Conservation (phyloP, 345 rosid species). For the Combretum micranthum region DNA sequence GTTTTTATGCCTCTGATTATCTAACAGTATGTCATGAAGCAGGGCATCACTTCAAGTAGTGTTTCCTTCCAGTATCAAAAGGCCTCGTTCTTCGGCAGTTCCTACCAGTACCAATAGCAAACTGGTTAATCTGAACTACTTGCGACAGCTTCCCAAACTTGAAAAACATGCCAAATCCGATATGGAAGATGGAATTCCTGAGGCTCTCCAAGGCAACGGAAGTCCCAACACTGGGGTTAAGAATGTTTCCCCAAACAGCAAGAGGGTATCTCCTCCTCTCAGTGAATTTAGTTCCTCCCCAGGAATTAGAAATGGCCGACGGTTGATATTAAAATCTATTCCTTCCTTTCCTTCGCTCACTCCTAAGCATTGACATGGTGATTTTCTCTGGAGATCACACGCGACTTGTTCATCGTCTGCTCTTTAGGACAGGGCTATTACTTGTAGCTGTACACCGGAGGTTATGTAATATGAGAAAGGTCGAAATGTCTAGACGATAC, state of each 20-base stretch:
- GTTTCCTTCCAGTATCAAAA: constrained; percentile 52
- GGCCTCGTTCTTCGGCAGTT: constrained; percentile 40
- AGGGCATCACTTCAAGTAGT: constrained; percentile 61
- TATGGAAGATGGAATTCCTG: constrained; percentile 55
- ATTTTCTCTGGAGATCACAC: neutral
- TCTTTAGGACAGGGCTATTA: too few species aligned
- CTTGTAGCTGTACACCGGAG: too few species aligned
- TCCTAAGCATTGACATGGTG: constrained; percentile 52
- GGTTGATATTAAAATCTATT: constrained; percentile 77
- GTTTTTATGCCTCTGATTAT: neutral
- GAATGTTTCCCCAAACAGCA: constrained; percentile 74
- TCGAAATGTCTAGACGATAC: too few species aligned
- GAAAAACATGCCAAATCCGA: constrained; percentile 41
- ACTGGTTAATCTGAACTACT: constrained; percentile 28
- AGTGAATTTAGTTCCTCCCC: constrained; percentile 46
- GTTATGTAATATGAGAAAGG: too few species aligned
- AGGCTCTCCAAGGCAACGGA: constrained; percentile 36
- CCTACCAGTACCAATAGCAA: constrained; percentile 14
- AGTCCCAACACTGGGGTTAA: constrained; percentile 43
- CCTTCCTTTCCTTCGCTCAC: constrained; percentile 94
- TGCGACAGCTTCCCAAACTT: constrained; percentile 28
- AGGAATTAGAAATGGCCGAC: constrained; percentile 56
- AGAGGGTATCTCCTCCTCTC: constrained; percentile 86
- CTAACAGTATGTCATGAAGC: constrained; percentile 12
- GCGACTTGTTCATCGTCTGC: too few species aligned